Evolutionary conservation across 352 stramenopile genomes (phyloP), one percentile per base, ranked within the genome.

Genomic region (Globisporangium sylvaticum): DNA sequence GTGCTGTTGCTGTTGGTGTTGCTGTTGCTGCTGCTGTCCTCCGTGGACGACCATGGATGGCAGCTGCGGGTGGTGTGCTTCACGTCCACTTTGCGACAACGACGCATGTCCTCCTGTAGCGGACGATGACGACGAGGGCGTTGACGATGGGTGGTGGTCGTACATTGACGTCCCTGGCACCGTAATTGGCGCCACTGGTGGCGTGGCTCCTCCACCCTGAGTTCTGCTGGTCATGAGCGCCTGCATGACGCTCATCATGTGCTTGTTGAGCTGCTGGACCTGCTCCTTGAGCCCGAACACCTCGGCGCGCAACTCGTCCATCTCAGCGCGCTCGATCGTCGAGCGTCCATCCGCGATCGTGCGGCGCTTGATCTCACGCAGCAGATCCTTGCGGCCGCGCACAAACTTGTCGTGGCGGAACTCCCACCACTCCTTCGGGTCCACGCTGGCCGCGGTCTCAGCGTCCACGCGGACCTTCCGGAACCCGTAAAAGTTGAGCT

Each of bases 401-500:
- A 89, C 68, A 65, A 97, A 97, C 59, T 90, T 87, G 46, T 92
- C 83, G 69, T 97, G 90, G 24, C 82, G 83, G 67, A 97, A 97
- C 68, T 96, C 86, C 83, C 84, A 94, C 81, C 83, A 91, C 58
- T 86, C 81, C 52, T 84, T 87, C 1, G 81, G 72, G 62, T 88
- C 83, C 14, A 79, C 65, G 20, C 56, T 67, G 37, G 71, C 69
- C 7, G 72, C 69, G 29, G 68, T 70, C 56, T 88, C 70, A 0
- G 71, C 68, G 32, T 87, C 73, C 39, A 84, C 81, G 25, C 85
- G 84, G 44, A 94, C 78, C 62, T 96, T 96, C 27, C 88, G 81
- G 72, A 97, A 97, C 24, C 90, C 90, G 68, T 97, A 97, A 56
- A 97, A 87, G 74, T 97, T 97, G 27, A 97, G 77, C 73, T 97